phyloP scores from a whole-genome alignment of 192 early-diverging fungal species.

The Mortierella antarctica region DNA sequence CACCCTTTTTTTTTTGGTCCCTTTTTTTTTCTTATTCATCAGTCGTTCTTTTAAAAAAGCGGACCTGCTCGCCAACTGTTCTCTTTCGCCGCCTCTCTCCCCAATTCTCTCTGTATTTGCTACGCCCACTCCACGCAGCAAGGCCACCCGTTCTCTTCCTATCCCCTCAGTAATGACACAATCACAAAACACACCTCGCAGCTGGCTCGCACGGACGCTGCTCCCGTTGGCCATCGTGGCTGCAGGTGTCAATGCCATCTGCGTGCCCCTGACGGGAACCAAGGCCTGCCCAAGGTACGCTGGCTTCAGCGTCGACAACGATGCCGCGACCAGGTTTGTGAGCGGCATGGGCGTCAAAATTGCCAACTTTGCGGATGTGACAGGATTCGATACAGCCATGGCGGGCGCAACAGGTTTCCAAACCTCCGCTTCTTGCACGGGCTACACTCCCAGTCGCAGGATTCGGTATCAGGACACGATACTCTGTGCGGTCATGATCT shows the following conservation, averaged over 20 bases:
- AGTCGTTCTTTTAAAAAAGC: too few relatives aligned
- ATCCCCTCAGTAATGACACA: background rate
- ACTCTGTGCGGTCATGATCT: slow-evolving; percentile 11
- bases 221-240: slow-evolving; percentile 23
- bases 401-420: slow-evolving; percentile 1
- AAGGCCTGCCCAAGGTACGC: slow-evolving; percentile 17
- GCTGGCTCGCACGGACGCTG: slow-evolving; percentile 27
- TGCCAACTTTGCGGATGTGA: slow-evolving; percentile 3
- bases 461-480: slow-evolving; percentile 35
- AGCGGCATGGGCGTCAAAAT: slow-evolving; percentile 11
- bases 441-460: background rate
- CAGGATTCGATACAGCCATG: slow-evolving; percentile 20
- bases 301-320: slow-evolving; percentile 7
- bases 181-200: slow-evolving; percentile 23
- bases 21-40: background rate
- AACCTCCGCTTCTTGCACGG: slow-evolving; percentile 8
- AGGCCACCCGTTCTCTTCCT: background rate
- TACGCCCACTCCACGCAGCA: background rate
- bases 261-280: slow-evolving; percentile 14
- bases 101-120: too few relatives aligned
- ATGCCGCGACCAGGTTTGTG: background rate
- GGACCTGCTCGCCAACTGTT: too few relatives aligned
- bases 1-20: background rate
- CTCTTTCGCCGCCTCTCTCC: too few relatives aligned
- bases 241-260: slow-evolving; percentile 9